A percentile compares a stretch with the other conserved stretches of the same genome.
Conservation (phyloP, 139 green algal genomes). For the Ostreobium quekettii region DNA sequence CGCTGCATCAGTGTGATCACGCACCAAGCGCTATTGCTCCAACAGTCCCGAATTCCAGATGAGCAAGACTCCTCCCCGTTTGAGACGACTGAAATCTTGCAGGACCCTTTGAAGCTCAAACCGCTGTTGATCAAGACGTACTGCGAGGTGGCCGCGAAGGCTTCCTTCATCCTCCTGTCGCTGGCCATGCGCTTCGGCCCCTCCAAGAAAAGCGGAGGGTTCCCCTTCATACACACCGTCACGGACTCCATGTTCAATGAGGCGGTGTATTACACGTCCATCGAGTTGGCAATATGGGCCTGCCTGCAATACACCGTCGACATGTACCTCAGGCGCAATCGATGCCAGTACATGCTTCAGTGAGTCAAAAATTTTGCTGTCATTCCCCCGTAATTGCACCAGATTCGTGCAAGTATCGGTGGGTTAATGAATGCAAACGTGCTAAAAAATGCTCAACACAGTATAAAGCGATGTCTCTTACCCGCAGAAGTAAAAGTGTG, state of each 20-base stretch:
- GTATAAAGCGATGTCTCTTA: neutral
- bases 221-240: conserved; percentile 18
- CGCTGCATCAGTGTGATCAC: too few species aligned
- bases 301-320: conserved; percentile 8
- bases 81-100: too few species aligned
- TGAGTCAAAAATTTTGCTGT: conserved; percentile 2
- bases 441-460: too few species aligned
- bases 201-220: neutral
- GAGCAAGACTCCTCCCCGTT: too few species aligned
- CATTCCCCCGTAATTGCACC: neutral
- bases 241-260: conserved; percentile 1
- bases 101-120: conserved; percentile 22
- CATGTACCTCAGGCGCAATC: conserved; percentile 9
- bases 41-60: too few species aligned
- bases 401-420: too few species aligned
- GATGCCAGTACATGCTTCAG: conserved; percentile 21
- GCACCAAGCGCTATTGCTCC: too few species aligned
- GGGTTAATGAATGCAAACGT: too few species aligned
- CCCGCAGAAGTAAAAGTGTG: neutral
- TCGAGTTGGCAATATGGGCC: conserved; percentile 7
- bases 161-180: conserved; percentile 13
- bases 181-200: conserved; percentile 15
- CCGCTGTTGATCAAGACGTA: conserved; percentile 17
- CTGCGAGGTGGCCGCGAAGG: conserved; percentile 16
- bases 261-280: conserved; percentile 9